Percentiles rank a stretch among this genome's conserved stretches.
phyloP scores from a whole-genome alignment of 108 stramenopile genomes.

The Cylindrotheca closterium region DNA sequence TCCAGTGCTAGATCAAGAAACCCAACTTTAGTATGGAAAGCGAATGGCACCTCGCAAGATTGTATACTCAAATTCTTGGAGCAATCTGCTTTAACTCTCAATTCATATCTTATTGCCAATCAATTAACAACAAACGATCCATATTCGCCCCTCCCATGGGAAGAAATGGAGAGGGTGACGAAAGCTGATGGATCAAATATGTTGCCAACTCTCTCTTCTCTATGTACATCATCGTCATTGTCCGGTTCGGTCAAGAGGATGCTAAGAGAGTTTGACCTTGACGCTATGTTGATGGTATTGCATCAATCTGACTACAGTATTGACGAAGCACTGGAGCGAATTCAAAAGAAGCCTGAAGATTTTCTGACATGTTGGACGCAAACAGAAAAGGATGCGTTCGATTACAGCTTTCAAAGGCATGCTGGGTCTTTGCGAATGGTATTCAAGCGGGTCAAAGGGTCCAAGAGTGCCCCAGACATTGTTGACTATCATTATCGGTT shows the following conservation, averaged over 20 bases:
- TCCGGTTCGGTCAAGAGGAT: conserved; percentile 11
- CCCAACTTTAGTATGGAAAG: conserved; percentile 68
- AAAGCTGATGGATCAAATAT: conserved; percentile 11
- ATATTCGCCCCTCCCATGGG: conserved; percentile 44
- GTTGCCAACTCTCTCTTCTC: conserved; percentile 33
- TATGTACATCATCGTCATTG: conserved; percentile 42
- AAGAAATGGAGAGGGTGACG: conserved; percentile 25
- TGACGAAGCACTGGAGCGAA: conserved; percentile 42
- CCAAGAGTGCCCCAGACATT: conserved; percentile 64
- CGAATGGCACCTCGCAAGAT: conserved; percentile 32
- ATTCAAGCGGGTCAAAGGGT: conserved; percentile 37
- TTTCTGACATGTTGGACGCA: conserved; percentile 60
- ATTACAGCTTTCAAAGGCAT: conserved; percentile 69
- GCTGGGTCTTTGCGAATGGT: conserved; percentile 73
- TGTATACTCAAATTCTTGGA: conserved; percentile 43
- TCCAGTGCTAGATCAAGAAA: conserved; percentile 33
- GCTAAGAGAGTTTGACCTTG: conserved; percentile 56
- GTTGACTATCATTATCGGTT: conserved; percentile 88
- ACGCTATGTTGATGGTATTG: conserved; percentile 49
- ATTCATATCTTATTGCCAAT: conserved; percentile 38
- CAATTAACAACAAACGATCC: conserved; percentile 32
- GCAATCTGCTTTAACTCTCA: conserved; percentile 43
- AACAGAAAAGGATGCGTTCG: conserved; percentile 63
- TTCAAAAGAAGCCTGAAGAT: conserved; percentile 30
- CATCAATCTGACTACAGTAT: conserved; percentile 49